Percentiles rank a stretch among this genome's conserved stretches.
phyloP scores from a whole-genome alignment of 176 grass and related monocot species.

The Typha latifolia region DNA sequence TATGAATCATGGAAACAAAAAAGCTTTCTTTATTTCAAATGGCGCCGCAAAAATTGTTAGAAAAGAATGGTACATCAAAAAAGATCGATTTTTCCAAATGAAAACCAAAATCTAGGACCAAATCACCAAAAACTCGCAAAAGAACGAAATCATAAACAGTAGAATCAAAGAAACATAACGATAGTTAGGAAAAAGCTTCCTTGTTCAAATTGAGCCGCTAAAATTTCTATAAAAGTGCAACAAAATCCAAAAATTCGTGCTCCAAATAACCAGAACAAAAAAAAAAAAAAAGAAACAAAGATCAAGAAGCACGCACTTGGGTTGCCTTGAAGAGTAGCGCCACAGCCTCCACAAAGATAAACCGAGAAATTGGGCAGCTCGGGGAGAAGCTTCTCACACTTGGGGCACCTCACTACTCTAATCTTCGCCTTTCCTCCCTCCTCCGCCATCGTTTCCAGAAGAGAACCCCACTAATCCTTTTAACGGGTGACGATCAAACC shows the following conservation, averaged over 20 bases:
- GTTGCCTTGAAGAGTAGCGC: slow-evolving; percentile 67
- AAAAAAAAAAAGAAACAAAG: background rate
- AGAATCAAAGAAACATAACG: no score
- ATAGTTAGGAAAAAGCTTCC: background rate
- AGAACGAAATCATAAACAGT: no score
- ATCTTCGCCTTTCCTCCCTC: slow-evolving; percentile 35
- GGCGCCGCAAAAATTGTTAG: no score
- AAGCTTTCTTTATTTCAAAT: no score
- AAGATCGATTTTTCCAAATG: no score
- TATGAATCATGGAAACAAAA: background rate
- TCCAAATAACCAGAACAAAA: background rate
- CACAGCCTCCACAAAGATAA: slow-evolving; percentile 88
- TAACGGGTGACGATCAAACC: no score
- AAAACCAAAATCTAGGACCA: no score
- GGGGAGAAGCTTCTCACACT: slow-evolving; percentile 91
- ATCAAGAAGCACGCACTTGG: background rate
- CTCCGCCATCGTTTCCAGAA: slow-evolving; percentile 10
- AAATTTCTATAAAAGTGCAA: background rate
- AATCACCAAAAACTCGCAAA: no score
- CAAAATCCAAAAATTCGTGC: background rate
- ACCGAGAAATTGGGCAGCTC: slow-evolving; percentile 73
- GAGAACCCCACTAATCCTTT: no score
- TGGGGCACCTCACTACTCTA: slow-evolving; percentile 84
- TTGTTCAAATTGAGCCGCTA: background rate
- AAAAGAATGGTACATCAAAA: no score